These are phyloP conservation scores for Coemansia sp. DNA, from an alignment of 192 early-diverging fungal species.

Conservation along the genomic window DNA sequence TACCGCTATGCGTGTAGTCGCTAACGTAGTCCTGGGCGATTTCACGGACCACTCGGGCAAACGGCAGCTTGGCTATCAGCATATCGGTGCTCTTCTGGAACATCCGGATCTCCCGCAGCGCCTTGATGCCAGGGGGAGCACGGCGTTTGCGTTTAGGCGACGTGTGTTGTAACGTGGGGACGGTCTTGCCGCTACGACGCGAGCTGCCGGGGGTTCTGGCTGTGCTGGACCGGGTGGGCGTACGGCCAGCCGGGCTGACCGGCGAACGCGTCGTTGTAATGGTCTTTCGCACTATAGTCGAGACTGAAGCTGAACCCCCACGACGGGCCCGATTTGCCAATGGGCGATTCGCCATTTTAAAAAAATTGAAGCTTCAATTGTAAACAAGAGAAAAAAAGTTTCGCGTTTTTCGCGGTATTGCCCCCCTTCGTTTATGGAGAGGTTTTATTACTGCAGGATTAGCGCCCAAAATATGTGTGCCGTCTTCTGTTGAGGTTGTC, in stretches of 20 bases:
- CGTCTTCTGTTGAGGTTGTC: constrained; percentile 28
- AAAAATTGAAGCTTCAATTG: constrained; percentile 5
- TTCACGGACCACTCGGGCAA: constrained; percentile 75
- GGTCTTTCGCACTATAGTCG: constrained; percentile 33
- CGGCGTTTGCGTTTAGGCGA: constrained; percentile 34
- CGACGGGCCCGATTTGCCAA: constrained; percentile 29
- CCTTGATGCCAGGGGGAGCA: constrained; percentile 62
- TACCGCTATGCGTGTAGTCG: constrained; percentile 40
- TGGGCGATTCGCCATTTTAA: constrained; percentile 14
- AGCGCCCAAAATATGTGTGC: neutral
- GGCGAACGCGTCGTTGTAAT: constrained; percentile 8
- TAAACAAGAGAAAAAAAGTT: neutral
- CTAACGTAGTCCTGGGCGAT: constrained; percentile 57
- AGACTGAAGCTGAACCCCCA: constrained; percentile 16
- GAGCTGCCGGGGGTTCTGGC: neutral
- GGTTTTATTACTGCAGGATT: neutral
- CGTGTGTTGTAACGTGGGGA: constrained; percentile 4
- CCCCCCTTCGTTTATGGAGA: neutral
- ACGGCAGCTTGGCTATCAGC: constrained; percentile 81
- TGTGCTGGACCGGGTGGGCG: constrained; percentile 7
- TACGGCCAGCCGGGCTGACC: constrained; percentile 3
- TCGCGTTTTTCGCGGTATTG: constrained; percentile 3
- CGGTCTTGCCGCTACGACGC: constrained; percentile 19
- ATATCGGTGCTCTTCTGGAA: constrained; percentile 82
- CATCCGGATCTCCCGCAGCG: constrained; percentile 79